phyloP scores from a whole-genome alignment of 2,329 filamentous ascomycete species.

The Ceratocystis huliohia region DNA sequence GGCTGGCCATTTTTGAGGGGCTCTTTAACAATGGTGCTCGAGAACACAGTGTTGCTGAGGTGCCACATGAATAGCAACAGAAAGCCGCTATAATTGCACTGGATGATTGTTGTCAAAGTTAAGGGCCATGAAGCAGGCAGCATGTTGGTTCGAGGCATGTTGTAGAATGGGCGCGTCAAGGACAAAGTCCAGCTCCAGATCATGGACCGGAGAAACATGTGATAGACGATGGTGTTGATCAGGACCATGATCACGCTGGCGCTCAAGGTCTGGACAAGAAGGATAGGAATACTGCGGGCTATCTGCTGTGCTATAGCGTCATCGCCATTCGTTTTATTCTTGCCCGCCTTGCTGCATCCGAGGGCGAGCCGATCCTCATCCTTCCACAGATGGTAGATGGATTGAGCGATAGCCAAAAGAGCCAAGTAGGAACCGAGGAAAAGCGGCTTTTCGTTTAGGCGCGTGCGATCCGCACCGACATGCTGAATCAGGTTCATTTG shows the following conservation, averaged over 20 bases:
- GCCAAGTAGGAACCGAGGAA: conserved; percentile 63
- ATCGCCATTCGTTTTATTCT: conserved; percentile 9
- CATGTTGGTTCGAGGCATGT: conserved; percentile 58
- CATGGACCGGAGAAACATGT: conserved; percentile 45
- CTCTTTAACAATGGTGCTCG: conserved; percentile 63
- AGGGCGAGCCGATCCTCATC: conserved; percentile 57
- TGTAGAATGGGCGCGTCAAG: conserved; percentile 61
- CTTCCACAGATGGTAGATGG: conserved; percentile 52
- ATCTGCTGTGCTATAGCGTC: conserved; percentile 19
- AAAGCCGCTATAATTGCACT: conserved; percentile 48
- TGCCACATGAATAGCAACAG: conserved; percentile 65
- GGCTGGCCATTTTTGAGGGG: conserved; percentile 77
- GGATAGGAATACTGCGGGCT: conserved; percentile 10
- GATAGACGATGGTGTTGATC: conserved; percentile 47
- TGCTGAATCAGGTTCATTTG: conserved; percentile 63
- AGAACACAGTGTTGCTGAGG: conserved; percentile 63
- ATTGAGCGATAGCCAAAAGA: conserved; percentile 56
- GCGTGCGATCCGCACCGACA: conserved; percentile 56
- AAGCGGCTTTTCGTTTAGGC: conserved; percentile 75
- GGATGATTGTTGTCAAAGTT: conserved; percentile 42
- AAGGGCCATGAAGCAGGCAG: conserved; percentile 46
- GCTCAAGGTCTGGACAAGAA: conserved; percentile 27
- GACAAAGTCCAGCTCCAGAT: conserved; percentile 59
- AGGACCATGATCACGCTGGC: conserved; percentile 32
- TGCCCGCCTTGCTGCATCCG: conserved; percentile 24